A percentile compares a stretch with the other conserved stretches of the same genome.
phyloP scores from a whole-genome alignment of 2,329 filamentous ascomycete species.

The Arthrocladium fulminans region DNA sequence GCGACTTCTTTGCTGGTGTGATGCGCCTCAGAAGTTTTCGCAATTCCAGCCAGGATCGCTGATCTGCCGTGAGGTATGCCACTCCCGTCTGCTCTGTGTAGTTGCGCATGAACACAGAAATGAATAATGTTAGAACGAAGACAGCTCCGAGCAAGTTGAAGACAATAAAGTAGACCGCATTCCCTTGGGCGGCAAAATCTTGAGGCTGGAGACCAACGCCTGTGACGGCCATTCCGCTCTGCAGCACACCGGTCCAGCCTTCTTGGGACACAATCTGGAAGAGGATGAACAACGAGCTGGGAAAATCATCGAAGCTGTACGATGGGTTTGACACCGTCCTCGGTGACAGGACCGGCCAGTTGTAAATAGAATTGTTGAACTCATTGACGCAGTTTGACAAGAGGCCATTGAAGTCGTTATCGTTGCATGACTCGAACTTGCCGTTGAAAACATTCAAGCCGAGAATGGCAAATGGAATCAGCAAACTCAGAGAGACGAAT shows the following conservation, averaged over 20 bases:
- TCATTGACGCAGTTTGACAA: conserved; percentile 76
- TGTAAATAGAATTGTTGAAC: conserved; percentile 65
- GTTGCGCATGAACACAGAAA: conserved; percentile 99
- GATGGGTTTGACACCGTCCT: conserved; percentile 71
- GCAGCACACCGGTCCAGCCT: conserved; percentile 93
- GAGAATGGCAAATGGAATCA: conserved; percentile 95
- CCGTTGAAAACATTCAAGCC: conserved; percentile 89
- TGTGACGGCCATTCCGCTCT: conserved; percentile 71
- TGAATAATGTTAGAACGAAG: conserved; percentile 93
- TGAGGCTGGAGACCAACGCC: conserved; percentile 65
- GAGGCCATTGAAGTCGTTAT: conserved; percentile 39
- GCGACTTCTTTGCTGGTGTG: conserved; percentile 85
- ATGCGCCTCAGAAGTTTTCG: conserved; percentile 87
- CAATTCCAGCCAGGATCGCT: conserved; percentile 92
- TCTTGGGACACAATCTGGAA: conserved; percentile 99
- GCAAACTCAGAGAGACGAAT: conserved; percentile 84
- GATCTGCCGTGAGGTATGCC: conserved; percentile 88
- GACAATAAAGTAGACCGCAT: conserved; percentile 86
- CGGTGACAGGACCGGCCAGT: conserved; percentile 77
- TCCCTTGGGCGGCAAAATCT: conserved; percentile 62
- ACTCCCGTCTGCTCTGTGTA: conserved; percentile 98
- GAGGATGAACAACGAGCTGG: conserved; percentile 85
- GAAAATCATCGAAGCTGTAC: conserved; percentile 91
- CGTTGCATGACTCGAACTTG: conserved; percentile 71
- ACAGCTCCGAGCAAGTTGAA: conserved; percentile 96